Evolutionary conservation across 2,329 filamentous ascomycete genomes (phyloP).

Genomic region (Dryadomyces sulphureus): DNA sequence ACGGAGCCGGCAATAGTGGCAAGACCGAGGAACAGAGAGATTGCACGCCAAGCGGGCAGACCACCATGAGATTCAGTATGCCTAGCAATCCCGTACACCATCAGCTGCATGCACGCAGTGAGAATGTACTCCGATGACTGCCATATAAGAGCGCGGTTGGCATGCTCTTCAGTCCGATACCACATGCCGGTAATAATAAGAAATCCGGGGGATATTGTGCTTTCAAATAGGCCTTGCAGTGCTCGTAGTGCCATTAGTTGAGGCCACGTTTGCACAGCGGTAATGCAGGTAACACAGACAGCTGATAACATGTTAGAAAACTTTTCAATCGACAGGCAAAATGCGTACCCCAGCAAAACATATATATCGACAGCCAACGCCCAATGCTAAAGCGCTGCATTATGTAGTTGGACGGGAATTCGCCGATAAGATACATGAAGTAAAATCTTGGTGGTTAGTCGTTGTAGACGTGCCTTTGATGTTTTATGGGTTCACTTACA

Average conservation of each 20-base stretch:
- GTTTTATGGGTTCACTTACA: slow-evolving; percentile 7
- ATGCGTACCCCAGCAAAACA: slow-evolving; percentile 13
- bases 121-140: slow-evolving; percentile 23
- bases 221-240: slow-evolving; percentile 22
- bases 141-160: slow-evolving; percentile 20
- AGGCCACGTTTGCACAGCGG: slow-evolving; percentile 21
- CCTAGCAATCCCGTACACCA: slow-evolving; percentile 21
- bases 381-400: slow-evolving; percentile 16
- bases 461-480: not conserved
- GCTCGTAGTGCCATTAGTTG: slow-evolving; percentile 20
- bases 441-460: slow-evolving; percentile 12
- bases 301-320: not conserved
- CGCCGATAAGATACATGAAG: slow-evolving; percentile 16
- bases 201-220: slow-evolving; percentile 23
- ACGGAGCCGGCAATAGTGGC: slow-evolving; percentile 18
- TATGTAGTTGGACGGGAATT: slow-evolving; percentile 18
- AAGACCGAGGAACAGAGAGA: slow-evolving; percentile 21
- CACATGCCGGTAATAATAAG: slow-evolving; percentile 22
- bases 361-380: slow-evolving; percentile 14
- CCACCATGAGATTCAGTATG: not conserved
- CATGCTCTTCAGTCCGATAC: slow-evolving; percentile 23
- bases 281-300: slow-evolving; percentile 20
- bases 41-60: slow-evolving; percentile 8
- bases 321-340: not conserved
- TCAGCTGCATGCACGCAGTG: slow-evolving; percentile 18